phyloP scores from a whole-genome alignment of 2,329 filamentous ascomycete genomes.

The Colletotrichum endophyticum region DNA sequence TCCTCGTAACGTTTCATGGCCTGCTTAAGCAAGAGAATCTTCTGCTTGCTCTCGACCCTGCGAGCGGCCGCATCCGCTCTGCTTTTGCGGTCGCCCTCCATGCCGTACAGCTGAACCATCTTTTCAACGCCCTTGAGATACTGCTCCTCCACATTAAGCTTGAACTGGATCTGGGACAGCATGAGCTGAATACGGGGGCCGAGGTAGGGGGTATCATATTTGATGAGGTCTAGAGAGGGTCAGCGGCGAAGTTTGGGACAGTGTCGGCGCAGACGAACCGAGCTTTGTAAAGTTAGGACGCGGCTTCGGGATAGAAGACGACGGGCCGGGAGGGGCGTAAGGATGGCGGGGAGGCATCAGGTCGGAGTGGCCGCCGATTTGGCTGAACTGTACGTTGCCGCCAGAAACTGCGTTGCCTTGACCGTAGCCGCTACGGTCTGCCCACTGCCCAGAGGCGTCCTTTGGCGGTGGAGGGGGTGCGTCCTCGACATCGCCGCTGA shows the following conservation, averaged over 20 bases:
- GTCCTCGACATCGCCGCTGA: conserved; percentile 49
- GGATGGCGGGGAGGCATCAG: conserved; percentile 83
- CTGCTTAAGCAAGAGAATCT: conserved; percentile 94
- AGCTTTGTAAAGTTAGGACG: conserved; percentile 95
- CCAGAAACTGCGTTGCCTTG: conserved; percentile 67
- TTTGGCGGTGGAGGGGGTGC: conserved; percentile 76
- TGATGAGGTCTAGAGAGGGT: conserved; percentile 81
- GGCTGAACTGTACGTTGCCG: conserved; percentile 59
- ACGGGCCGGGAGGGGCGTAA: conserved; percentile 75
- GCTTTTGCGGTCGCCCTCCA: conserved; percentile 97
- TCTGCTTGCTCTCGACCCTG: conserved; percentile 94
- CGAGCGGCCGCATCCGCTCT: conserved; percentile 89
- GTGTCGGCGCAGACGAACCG: conserved; percentile 59
- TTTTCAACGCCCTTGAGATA: conserved; percentile 99
- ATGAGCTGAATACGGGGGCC: conserved; percentile 98
- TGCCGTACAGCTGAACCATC: conserved; percentile 97
- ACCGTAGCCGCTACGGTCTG: conserved; percentile 26
- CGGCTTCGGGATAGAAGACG: conserved; percentile 71
- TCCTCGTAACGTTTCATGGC: conserved; percentile 97
- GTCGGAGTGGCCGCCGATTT: conserved; percentile 69
- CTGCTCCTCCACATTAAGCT: conserved; percentile 97
- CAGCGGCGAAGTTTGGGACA: background rate
- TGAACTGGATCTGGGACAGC: conserved; percentile 98
- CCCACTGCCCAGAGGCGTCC: conserved; percentile 51
- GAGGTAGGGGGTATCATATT: conserved; percentile 95